phyloP scores from a whole-genome alignment of 139 green algal species.

The Deuterostichococcus epilithicus region DNA sequence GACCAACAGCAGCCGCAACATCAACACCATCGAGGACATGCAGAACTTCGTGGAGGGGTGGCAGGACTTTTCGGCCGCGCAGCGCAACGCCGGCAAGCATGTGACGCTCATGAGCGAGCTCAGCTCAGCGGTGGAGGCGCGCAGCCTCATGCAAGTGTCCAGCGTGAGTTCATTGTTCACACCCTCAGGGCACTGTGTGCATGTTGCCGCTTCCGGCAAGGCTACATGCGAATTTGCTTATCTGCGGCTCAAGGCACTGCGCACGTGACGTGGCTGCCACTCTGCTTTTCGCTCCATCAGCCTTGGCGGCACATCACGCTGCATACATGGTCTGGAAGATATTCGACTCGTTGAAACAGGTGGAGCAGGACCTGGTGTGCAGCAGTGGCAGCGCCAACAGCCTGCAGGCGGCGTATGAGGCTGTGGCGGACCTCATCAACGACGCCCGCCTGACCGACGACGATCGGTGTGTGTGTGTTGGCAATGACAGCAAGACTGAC shows the following conservation, averaged over 20 bases:
- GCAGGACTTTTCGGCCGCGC: conserved; percentile 59
- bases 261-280: no score
- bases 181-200: background rate
- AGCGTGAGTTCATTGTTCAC: background rate
- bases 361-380: conserved; percentile 91
- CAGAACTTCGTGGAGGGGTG: conserved; percentile 79
- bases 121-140: conserved; percentile 42
- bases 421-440: conserved; percentile 14
- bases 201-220: no score
- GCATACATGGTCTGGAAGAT: no score
- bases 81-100: conserved; percentile 82
- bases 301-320: background rate
- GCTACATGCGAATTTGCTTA: no score
- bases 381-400: conserved; percentile 16
- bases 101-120: conserved; percentile 83
- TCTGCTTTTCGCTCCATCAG: no score
- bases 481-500: no score
- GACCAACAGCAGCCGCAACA: conserved; percentile 28
- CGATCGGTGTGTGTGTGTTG: conserved; percentile 12
- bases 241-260: no score
- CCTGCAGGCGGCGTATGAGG: conserved; percentile 18
- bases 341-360: no score
- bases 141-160: conserved; percentile 71
- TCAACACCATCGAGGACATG: conserved; percentile 83
- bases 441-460: conserved; percentile 31